A percentile compares a stretch with the other conserved stretches of the same genome.
These are phyloP conservation scores for Colletotrichum tropicale DNA, from an alignment of 2,329 filamentous ascomycete species.

Conservation along the genomic window DNA sequence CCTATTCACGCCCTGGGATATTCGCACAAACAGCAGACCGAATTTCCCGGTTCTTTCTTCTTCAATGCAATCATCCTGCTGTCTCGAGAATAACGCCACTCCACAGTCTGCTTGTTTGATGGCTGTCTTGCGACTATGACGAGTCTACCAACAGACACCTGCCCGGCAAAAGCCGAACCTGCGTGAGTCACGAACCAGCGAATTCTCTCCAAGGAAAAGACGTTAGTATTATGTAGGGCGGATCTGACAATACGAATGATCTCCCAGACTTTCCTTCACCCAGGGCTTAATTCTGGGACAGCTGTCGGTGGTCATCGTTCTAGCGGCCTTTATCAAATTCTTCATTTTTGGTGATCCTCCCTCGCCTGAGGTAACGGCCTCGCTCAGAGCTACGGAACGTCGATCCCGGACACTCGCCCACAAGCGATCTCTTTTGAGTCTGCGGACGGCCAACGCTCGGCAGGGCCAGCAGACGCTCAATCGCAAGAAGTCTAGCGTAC, in stretches of 20 bases:
- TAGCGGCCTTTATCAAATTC: constrained; percentile 98
- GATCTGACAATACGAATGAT: not conserved
- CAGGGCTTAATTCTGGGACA: constrained; percentile 94
- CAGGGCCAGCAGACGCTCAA: constrained; percentile 51
- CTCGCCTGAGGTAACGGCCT: constrained; percentile 79
- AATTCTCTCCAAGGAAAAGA: not conserved
- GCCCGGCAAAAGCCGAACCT: constrained; percentile 32
- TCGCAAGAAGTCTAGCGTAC: constrained; percentile 73
- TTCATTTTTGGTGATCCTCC: constrained; percentile 98
- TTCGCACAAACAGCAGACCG: not conserved
- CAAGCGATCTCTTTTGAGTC: constrained; percentile 72
- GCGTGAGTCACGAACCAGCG: not conserved
- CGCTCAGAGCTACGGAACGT: constrained; percentile 75
- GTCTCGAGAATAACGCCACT: not conserved
- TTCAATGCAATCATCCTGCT: not conserved
- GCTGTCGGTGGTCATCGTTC: constrained; percentile 86
- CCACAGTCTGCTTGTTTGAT: not conserved
- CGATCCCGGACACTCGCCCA: constrained; percentile 77
- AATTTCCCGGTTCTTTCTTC: not conserved
- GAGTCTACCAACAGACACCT: constrained; percentile 28
- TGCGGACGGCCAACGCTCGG: constrained; percentile 51
- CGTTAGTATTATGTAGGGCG: not conserved
- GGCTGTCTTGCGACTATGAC: not conserved
- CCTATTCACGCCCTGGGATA: not conserved
- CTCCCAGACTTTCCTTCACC: constrained; percentile 79